These are phyloP conservation scores for Globisporangium spinosum DNA, from an alignment of 352 stramenopile species.

Conservation along the genomic window DNA sequence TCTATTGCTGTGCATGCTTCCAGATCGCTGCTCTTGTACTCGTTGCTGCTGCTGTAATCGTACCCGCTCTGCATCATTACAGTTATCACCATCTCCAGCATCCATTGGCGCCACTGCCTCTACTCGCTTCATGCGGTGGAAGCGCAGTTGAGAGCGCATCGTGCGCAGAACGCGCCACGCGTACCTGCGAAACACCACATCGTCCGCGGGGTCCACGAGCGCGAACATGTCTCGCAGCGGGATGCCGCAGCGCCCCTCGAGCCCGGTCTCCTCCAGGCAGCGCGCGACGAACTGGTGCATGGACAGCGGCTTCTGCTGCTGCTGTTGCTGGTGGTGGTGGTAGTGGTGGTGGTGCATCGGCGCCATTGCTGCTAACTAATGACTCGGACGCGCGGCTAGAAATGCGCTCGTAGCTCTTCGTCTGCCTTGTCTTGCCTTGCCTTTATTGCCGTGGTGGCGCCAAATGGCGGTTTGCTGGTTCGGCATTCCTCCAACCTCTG, in stretches of 20 bases:
- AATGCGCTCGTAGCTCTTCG: not conserved
- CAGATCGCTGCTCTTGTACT: not conserved
- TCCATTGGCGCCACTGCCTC: not conserved
- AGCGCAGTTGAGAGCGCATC: conserved; percentile 52
- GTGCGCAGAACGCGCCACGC: conserved; percentile 60
- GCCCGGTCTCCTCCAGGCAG: conserved; percentile 76
- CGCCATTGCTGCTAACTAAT: conserved; percentile 10
- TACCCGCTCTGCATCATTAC: not conserved
- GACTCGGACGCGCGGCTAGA: not conserved
- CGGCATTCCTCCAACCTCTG: not conserved
- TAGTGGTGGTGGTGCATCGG: not conserved
- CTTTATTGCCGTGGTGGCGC: not conserved
- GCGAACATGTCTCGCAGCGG: conserved; percentile 59
- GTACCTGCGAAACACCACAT: conserved; percentile 50
- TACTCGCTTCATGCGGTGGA: conserved; percentile 55
- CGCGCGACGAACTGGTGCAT: conserved; percentile 73
- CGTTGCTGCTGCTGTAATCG: conserved; percentile 4
- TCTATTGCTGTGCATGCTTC: not conserved
- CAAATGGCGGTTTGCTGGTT: not conserved
- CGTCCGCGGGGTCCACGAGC: conserved; percentile 46
- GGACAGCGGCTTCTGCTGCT: conserved; percentile 19
- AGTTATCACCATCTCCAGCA: not conserved
- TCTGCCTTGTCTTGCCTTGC: not conserved
- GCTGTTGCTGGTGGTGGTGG: not conserved
- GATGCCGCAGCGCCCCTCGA: conserved; percentile 73